phyloP scores from a whole-genome alignment of 1,284 basidiomycete species.

The Moesziomyces aphidis region DNA sequence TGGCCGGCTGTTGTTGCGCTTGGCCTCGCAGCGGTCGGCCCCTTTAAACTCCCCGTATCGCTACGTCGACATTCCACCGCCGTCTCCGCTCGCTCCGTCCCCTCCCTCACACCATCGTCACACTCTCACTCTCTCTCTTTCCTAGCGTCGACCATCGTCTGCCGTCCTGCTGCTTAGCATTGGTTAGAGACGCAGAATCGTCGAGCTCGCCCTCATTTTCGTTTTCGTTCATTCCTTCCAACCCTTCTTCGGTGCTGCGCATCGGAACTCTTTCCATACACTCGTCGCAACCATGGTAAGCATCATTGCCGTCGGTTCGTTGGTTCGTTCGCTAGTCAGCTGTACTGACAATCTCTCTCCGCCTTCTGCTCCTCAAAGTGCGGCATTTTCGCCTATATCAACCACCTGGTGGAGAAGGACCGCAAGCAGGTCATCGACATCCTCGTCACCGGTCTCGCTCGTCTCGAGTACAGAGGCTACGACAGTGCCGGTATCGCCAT shows the following conservation, averaged over 20 bases:
- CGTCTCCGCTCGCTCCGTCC: constrained; percentile 5
- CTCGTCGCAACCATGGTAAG: constrained; percentile 36
- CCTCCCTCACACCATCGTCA: constrained; percentile 20
- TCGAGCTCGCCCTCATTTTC: constrained; percentile 9
- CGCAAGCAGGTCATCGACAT: constrained; percentile 93
- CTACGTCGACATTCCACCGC: constrained; percentile 11
- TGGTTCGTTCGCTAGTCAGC: not conserved
- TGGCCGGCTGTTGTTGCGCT: not conserved
- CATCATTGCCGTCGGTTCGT: not conserved
- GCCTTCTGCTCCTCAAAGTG: constrained; percentile 41
- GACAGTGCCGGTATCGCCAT: constrained; percentile 93
- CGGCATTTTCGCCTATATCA: constrained; percentile 68
- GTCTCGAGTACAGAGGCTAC: constrained; percentile 98
- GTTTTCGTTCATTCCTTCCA: constrained; percentile 14
- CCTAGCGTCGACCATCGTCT: not conserved
- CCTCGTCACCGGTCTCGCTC: constrained; percentile 89
- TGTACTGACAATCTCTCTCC: not conserved
- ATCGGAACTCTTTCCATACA: constrained; percentile 22
- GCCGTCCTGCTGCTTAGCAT: constrained; percentile 7
- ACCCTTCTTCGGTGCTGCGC: constrained; percentile 27
- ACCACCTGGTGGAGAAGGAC: constrained; percentile 72
- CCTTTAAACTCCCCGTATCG: constrained; percentile 30
- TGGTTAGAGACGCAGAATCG: constrained; percentile 30
- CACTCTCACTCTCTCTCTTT: not conserved
- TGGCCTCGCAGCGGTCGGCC: not conserved